Evolutionary conservation across 164 flowering plant genomes (phyloP), one percentile per base, ranked within the genome.

Genomic region (Euptelea pleiosperma): DNA sequence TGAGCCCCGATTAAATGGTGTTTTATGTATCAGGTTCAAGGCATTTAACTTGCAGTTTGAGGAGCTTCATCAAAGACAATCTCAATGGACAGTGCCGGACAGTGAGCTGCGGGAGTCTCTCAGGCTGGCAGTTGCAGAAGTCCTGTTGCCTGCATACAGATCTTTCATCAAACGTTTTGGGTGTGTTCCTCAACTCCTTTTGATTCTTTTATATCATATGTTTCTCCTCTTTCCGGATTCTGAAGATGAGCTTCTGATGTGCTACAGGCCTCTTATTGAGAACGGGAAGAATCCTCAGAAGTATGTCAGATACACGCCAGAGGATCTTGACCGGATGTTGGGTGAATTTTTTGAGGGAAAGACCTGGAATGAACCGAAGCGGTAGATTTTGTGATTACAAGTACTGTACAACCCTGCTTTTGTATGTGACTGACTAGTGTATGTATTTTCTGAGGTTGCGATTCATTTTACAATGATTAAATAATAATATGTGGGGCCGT

Each of bases 41-140:
- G 76, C 74, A 8, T 93, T 93, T 64, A 93, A 90, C 62, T 16
- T 73, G 35, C 86, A 79, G 68, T 90, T 90, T 76, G 97, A 93
- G 66, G 99, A 93, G 76, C 83, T 93, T 73, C 95, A 93, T 76
- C 92, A 80, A 52, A 81, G 90, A 69, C 99, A 93, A 73, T 82
- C 87, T 64, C 97, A 90, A 60, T 93, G 99, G 99, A 83, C 99
- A 15, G 97, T 93, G 50, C 96, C 99, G 22, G 99, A 93, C 61
- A 79, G 82, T 15, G 99, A 93, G 72, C 66, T 93, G 64, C 81
- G 97, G 1, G 99, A 93, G 60, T 90, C 97, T 24, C 61, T 93
- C 42, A 84, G 94, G 77, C 85, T 93, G 47, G 90, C 99, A 26
- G 94, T 93, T 39, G 99, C 99, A 10, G 97, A 93, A 76, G 92